Base-by-base conservation (phyloP, 805 yeast genomes). In the Priceomyces haplophilus region DNA sequence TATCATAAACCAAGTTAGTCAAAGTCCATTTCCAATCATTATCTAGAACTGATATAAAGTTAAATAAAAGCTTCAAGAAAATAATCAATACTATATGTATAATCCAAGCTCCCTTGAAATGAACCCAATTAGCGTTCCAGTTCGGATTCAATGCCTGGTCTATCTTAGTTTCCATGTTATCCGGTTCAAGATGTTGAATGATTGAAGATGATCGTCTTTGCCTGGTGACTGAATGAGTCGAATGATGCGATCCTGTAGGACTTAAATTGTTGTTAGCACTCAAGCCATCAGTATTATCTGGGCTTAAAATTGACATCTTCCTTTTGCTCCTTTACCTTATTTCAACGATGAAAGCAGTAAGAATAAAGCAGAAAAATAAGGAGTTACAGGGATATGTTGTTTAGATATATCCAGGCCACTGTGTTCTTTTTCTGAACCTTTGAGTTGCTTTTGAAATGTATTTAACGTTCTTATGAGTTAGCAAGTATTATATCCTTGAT, bases 61-160 rank as follows among this genome's bases (percentile, higher is more conserved):
- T 88, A 64, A 78, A 90, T 48, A 88, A 80, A 18, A 86, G 58
- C 57, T 88, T 88, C 44, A 91, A 70, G 38, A 89, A 69, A 32
- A 80, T 56, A 44, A 91, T 87, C 37, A 93, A 76, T 21, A 89
- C 95, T 38, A 93, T 73, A 65, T 91, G 99, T 44, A 91, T 84
- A 21, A 83, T 72, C 99, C 99, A 93, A 1, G 98, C 98, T 37
- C 96, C 99, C 56, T 91, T 89, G 55, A 81, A 85, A 61, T 90
- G 87, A 24, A 93, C 97, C 99, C 99, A 91, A 53, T 83, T 83
- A 20, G 97, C 97, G 61, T 93, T 93, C 66, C 89, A 75, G 58
- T 93, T 93, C 21, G 96, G 90, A 52, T 85, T 80, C 39, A 89
- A 72, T 41, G 85, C 83, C 66, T 91, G 98, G 61, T 91, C 99